A percentile compares a stretch with the other conserved stretches of the same genome.
Evolutionary conservation across 768 basidiomycete species (phyloP).

Genomic region (Agaricus sinodeliciosus): DNA sequence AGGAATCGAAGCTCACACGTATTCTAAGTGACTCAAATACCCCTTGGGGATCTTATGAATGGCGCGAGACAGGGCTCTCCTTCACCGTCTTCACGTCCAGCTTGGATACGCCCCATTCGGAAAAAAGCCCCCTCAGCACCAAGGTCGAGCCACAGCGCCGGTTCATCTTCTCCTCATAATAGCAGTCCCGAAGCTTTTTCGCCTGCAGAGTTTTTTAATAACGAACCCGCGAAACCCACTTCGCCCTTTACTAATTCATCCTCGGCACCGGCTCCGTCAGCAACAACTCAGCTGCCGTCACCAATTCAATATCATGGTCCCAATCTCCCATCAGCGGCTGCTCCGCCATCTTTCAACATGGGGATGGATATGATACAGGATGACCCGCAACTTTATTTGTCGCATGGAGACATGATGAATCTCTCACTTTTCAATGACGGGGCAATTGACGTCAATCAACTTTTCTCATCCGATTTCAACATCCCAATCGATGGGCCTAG

Average conservation of each 20-base stretch:
- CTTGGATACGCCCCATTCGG: slow-evolving; percentile 86
- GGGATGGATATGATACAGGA: slow-evolving; percentile 41
- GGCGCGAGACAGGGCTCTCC: slow-evolving; percentile 31
- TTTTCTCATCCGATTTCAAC: slow-evolving; percentile 24
- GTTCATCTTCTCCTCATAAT: slow-evolving; percentile 36
- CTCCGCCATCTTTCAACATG: slow-evolving; percentile 21
- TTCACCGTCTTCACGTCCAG: slow-evolving; percentile 49
- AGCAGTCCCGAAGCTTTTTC: slow-evolving; percentile 65
- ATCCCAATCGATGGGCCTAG: slow-evolving; percentile 6
- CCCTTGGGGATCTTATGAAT: slow-evolving; percentile 54
- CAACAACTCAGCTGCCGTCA: slow-evolving; percentile 9
- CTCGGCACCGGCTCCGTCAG: slow-evolving; percentile 12
- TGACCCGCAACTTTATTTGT: slow-evolving; percentile 49
- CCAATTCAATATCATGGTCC: slow-evolving; percentile 8
- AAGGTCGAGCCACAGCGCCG: slow-evolving; percentile 36
- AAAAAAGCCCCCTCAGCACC: slow-evolving; percentile 57
- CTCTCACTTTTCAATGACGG: slow-evolving; percentile 43
- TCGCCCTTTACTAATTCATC: slow-evolving; percentile 18
- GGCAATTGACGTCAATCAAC: slow-evolving; percentile 28
- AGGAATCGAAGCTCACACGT: slow-evolving; percentile 3
- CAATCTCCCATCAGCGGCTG: slow-evolving; percentile 15
- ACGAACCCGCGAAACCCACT: slow-evolving; percentile 35
- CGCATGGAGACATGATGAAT: slow-evolving; percentile 53
- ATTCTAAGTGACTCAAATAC: slow-evolving; percentile 70
- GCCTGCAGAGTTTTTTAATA: slow-evolving; percentile 51